phyloP scores from a whole-genome alignment of 192 early-diverging fungal species.

The Backusella tarrabulga region DNA sequence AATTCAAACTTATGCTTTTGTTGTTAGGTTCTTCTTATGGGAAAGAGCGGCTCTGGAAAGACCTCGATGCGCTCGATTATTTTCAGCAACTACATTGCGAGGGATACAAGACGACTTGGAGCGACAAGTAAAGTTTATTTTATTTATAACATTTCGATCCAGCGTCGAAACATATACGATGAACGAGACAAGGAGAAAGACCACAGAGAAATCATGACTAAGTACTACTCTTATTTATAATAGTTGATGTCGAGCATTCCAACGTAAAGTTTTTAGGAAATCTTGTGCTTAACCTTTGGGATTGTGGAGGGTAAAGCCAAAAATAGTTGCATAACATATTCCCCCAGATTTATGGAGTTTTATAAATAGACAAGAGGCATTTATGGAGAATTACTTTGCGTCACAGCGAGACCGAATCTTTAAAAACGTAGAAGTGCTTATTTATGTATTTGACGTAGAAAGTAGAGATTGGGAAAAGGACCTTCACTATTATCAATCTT shows the following conservation, averaged over 20 bases:
- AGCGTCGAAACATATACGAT: background rate
- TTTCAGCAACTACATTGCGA: slow-evolving; percentile 95
- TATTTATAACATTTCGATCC: background rate
- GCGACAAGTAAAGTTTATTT: slow-evolving; percentile 75
- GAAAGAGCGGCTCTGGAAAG: slow-evolving; percentile 95
- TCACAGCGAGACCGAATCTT: slow-evolving; percentile 94
- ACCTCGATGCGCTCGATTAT: slow-evolving; percentile 99
- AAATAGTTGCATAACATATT: background rate
- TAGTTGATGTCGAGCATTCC: slow-evolving; percentile 96
- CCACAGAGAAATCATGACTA: background rate
- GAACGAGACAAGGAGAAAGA: background rate
- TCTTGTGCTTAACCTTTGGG: slow-evolving; percentile 96
- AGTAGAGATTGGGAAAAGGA: slow-evolving; percentile 89
- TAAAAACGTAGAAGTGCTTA: slow-evolving; percentile 97
- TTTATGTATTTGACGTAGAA: slow-evolving; percentile 98
- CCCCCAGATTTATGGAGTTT: background rate
- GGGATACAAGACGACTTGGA: slow-evolving; percentile 92
- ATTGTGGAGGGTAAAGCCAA: slow-evolving; percentile 75
- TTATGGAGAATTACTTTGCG: slow-evolving; percentile 96
- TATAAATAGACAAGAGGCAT: slow-evolving; percentile 76
- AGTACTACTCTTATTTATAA: background rate
- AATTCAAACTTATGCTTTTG: background rate
- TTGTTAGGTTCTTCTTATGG: slow-evolving; percentile 92
- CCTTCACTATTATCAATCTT: slow-evolving; percentile 86
- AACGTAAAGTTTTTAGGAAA: slow-evolving; percentile 95